Evolutionary conservation across 1,284 basidiomycete genomes (phyloP).

Genomic region (Tylopilus sp.): DNA sequence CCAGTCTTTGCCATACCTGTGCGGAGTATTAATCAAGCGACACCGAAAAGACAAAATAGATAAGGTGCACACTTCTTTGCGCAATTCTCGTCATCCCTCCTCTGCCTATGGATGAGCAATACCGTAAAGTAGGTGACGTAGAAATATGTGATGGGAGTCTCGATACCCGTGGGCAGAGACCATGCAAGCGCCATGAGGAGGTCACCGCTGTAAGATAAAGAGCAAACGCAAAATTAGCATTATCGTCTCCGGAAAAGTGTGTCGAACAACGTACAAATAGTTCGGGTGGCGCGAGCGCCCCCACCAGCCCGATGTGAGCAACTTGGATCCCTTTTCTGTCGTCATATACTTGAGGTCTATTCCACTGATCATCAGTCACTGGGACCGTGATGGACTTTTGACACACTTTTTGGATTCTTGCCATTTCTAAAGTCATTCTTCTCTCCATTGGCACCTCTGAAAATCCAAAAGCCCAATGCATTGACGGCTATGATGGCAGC

Average conservation of each 20-base stretch:
- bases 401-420: conserved; percentile 82
- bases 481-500: conserved; percentile 68
- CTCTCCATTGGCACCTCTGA: conserved; percentile 85
- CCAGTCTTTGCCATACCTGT: conserved; percentile 86
- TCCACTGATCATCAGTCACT: conserved; percentile 5
- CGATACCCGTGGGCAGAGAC: conserved; percentile 92
- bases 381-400: background rate
- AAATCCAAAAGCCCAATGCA: conserved; percentile 85
- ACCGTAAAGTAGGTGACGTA: conserved; percentile 89
- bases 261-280: conserved; percentile 62
- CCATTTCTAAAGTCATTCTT: conserved; percentile 97
- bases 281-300: conserved; percentile 92
- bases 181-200: conserved; percentile 88
- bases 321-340: conserved; percentile 84
- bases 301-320: conserved; percentile 98
- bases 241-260: background rate
- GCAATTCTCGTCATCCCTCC: conserved; percentile 91
- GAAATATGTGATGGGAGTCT: conserved; percentile 94
- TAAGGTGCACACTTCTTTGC: conserved; percentile 64
- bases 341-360: conserved; percentile 78
- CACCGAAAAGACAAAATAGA: background rate
- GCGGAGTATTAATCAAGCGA: background rate
- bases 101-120: conserved; percentile 88
- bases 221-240: background rate
- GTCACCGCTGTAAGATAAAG: conserved; percentile 59